phyloP scores from a whole-genome alignment of 768 basidiomycete species.

The Hydnomerulius pinastri region DNA sequence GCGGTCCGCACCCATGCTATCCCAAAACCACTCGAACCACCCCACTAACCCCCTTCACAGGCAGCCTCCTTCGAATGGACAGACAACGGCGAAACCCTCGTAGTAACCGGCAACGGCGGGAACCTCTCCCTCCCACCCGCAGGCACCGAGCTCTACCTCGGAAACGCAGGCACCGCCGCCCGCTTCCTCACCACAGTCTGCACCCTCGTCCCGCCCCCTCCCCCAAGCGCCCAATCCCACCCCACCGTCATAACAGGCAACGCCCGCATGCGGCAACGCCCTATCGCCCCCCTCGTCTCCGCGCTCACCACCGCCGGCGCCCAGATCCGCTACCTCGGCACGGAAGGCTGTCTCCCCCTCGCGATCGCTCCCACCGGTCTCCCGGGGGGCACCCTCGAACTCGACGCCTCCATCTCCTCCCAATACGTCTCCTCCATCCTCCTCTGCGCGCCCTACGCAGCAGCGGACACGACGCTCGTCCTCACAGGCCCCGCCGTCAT shows the following conservation, averaged over 20 bases:
- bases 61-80: constrained; percentile 95
- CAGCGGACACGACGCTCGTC: constrained; percentile 80
- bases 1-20: too few relatives aligned
- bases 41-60: constrained; percentile 40
- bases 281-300: constrained; percentile 92
- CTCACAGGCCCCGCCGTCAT: constrained; percentile 94
- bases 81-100: constrained; percentile 92
- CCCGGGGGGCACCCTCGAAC: constrained; percentile 76
- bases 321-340: constrained; percentile 75
- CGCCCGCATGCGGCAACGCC: constrained; percentile 98
- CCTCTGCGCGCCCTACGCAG: constrained; percentile 93
- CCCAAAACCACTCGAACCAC: too few relatives aligned
- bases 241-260: constrained; percentile 93
- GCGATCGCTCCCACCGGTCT: constrained; percentile 83
- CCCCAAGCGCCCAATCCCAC: constrained; percentile 35
- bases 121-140: constrained; percentile 72
- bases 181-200: constrained; percentile 98
- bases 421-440: constrained; percentile 99
- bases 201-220: constrained; percentile 67
- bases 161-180: constrained; percentile 96
- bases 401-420: constrained; percentile 93
- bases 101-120: constrained; percentile 88
- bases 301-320: constrained; percentile 84
- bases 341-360: constrained; percentile 84
- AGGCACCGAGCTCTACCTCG: constrained; percentile 90